Conservation (phyloP, 2,329 filamentous ascomycete genomes). For the Colletotrichum navitas region DNA sequence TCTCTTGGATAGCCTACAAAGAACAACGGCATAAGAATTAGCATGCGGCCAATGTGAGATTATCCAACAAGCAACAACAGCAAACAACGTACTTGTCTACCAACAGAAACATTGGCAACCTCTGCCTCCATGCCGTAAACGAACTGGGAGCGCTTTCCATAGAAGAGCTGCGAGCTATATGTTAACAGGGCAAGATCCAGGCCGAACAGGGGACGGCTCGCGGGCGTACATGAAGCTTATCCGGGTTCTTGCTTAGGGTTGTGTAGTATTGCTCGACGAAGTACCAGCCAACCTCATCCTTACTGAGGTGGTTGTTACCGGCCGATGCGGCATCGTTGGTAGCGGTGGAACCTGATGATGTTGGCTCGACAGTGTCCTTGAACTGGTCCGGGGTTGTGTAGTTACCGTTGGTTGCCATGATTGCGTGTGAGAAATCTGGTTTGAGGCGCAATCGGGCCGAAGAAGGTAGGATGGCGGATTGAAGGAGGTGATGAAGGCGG, state of each 20-base stretch:
- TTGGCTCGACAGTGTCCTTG: slow-evolving; percentile 55
- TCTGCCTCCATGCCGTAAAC: slow-evolving; percentile 94
- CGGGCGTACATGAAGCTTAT: slow-evolving; percentile 83
- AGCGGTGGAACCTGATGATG: slow-evolving; percentile 52
- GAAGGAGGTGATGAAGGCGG: slow-evolving; percentile 15
- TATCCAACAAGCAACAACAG: slow-evolving; percentile 31
- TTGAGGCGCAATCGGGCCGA: slow-evolving; percentile 36
- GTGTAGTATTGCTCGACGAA: slow-evolving; percentile 99
- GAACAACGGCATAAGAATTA: slow-evolving; percentile 4
- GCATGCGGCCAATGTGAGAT: slow-evolving; percentile 37
- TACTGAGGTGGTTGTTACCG: slow-evolving; percentile 68
- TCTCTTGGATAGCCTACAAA: slow-evolving; percentile 86
- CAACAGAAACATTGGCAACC: slow-evolving; percentile 86
- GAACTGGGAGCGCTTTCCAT: slow-evolving; percentile 95
- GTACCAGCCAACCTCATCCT: slow-evolving; percentile 99
- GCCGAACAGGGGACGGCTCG: not conserved
- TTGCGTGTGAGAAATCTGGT: slow-evolving; percentile 43
- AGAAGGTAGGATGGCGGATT: slow-evolving; percentile 20
- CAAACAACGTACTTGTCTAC: slow-evolving; percentile 78
- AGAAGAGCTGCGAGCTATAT: slow-evolving; percentile 76
- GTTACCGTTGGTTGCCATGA: slow-evolving; percentile 71
- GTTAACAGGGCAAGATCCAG: slow-evolving; percentile 5
- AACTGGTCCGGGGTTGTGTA: slow-evolving; percentile 60
- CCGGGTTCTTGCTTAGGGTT: slow-evolving; percentile 92
- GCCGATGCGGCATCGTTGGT: slow-evolving; percentile 50